phyloP scores from a whole-genome alignment of 2,329 filamentous ascomycete species.

The Aureobasidium pullulans region DNA sequence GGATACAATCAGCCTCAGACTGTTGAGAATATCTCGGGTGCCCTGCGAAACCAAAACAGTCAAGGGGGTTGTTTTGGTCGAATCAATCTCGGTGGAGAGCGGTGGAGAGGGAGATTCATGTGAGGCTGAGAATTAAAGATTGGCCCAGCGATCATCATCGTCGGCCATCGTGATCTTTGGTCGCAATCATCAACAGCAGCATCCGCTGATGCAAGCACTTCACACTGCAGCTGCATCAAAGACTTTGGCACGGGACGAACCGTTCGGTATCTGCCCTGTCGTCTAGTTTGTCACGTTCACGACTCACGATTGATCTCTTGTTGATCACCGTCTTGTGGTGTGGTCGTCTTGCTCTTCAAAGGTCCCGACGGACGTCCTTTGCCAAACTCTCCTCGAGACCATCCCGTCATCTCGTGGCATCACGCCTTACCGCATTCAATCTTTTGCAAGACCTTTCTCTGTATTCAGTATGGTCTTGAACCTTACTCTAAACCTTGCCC shows the following conservation, averaged over 20 bases:
- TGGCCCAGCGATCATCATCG: not conserved
- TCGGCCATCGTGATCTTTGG: not conserved
- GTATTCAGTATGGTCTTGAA: not conserved
- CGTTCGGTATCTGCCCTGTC: not conserved
- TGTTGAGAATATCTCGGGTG: not conserved
- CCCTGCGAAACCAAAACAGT: not conserved
- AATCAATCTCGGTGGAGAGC: not conserved
- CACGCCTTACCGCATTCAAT: not conserved
- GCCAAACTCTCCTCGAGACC: not conserved
- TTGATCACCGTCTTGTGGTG: not conserved
- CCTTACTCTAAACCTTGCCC: slow-evolving; percentile 4
- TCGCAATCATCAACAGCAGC: not conserved
- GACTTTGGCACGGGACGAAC: not conserved
- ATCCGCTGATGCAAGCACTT: not conserved
- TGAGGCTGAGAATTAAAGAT: slow-evolving; percentile 6
- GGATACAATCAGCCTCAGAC: not conserved
- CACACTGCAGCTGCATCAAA: not conserved
- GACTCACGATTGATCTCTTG: not conserved
- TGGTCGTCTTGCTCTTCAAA: not conserved
- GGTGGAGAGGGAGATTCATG: not conserved
- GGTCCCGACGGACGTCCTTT: not conserved
- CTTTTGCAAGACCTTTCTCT: not conserved
- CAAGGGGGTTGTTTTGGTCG: not conserved
- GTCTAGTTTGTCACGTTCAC: not conserved
- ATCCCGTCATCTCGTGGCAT: not conserved